Evolutionary conservation across 148 eudicot genomes (phyloP).

Genomic region (Rhododendron henanense): DNA sequence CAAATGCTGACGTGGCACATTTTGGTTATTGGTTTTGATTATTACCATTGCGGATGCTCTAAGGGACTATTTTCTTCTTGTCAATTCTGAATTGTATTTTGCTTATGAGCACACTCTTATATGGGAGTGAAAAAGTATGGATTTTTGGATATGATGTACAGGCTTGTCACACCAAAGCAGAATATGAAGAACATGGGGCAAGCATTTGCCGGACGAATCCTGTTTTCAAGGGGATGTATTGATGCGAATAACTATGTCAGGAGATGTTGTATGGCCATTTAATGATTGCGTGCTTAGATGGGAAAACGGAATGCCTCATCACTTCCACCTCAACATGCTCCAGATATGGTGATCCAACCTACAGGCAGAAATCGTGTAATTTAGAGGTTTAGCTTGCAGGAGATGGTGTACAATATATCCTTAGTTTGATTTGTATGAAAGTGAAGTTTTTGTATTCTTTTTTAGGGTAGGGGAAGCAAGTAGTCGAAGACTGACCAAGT

Average conservation of each 20-base stretch:
- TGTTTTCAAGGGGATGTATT: slow-evolving; percentile 98
- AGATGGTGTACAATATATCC: slow-evolving; percentile 20
- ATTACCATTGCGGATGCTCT: too few relatives aligned
- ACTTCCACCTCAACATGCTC: not conserved
- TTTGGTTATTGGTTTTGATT: too few relatives aligned
- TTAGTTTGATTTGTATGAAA: slow-evolving; percentile 18
- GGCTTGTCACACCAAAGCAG: slow-evolving; percentile 98
- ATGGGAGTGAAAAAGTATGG: not conserved
- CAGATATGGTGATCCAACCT: not conserved
- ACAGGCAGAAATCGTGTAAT: not conserved
- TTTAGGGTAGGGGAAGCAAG: slow-evolving; percentile 14
- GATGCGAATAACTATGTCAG: slow-evolving; percentile 21
- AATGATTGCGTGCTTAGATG: not conserved
- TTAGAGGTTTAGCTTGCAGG: slow-evolving; percentile 16
- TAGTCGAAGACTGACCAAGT: slow-evolving; percentile 4
- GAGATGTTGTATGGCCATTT: slow-evolving; percentile 1
- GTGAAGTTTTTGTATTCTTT: slow-evolving; percentile 15
- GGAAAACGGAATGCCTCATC: slow-evolving; percentile 4
- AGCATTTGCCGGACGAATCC: slow-evolving; percentile 97
- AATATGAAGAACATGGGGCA: slow-evolving; percentile 93
- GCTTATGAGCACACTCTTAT: not conserved
- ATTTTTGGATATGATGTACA: slow-evolving; percentile 22
- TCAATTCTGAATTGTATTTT: not conserved
- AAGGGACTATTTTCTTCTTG: not conserved
- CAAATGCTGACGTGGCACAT: too few relatives aligned